These are phyloP conservation scores for peach (Prunus persica) DNA, from an alignment of 306 rosid genomes.

Conservation along the genomic window Prunus_persica_NCBIv2 NC_034010.1:29574001-29574500, in stretches of 20 bases:
- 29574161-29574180: background rate
- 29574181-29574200: too few species aligned
- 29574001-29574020: too few species aligned
- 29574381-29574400: background rate
- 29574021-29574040: too few species aligned
- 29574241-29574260: background rate
- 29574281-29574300: background rate
- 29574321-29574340: background rate
- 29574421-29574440: slow-evolving; percentile 36
- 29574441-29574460: slow-evolving; percentile 19
- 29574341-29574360: background rate
- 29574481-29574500: slow-evolving; percentile 18
- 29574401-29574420: slow-evolving; percentile 22
- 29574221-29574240: too few species aligned
- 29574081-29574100: too few species aligned
- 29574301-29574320: slow-evolving; percentile 1
- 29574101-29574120: too few species aligned
- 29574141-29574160: background rate
- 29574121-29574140: too few species aligned
- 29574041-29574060: too few species aligned
- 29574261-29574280: background rate
- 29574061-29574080: too few species aligned
- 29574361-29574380: background rate
- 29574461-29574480: background rate
- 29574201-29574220: too few species aligned